Percentiles rank a stretch among this genome's conserved stretches.
phyloP scores from a whole-genome alignment of 768 basidiomycete genomes.

The Boletus rubropictus region DNA sequence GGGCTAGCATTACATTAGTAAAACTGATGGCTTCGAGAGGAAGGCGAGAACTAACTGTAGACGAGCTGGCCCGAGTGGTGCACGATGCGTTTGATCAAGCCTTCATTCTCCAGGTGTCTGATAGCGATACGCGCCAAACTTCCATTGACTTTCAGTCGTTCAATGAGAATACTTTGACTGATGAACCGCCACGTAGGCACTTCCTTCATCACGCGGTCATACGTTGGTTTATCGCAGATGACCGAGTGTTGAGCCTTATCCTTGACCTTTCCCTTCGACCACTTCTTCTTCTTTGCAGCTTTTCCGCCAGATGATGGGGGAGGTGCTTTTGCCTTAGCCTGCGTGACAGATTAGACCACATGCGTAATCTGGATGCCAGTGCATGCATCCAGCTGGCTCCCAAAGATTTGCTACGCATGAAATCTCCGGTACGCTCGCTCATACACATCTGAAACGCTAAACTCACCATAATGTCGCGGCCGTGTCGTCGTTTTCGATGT shows the following conservation, averaged over 20 bases:
- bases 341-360: slow-evolving; percentile 24
- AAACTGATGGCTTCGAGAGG: background rate
- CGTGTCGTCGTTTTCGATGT: slow-evolving; percentile 17
- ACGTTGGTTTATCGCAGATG: slow-evolving; percentile 88
- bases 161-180: slow-evolving; percentile 96
- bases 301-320: slow-evolving; percentile 68
- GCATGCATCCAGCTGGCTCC: slow-evolving; percentile 22
- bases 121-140: slow-evolving; percentile 89
- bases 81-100: slow-evolving; percentile 91
- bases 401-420: background rate
- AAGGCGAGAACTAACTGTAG: slow-evolving; percentile 68
- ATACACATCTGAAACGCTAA: background rate
- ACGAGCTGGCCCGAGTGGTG: slow-evolving; percentile 93
- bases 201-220: slow-evolving; percentile 94
- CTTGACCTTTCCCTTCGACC: slow-evolving; percentile 99
- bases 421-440: background rate
- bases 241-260: slow-evolving; percentile 99
- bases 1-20: slow-evolving; percentile 29
- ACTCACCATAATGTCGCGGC: slow-evolving; percentile 30
- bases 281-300: slow-evolving; percentile 99
- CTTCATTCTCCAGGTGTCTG: slow-evolving; percentile 88
- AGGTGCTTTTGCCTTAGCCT: slow-evolving; percentile 76
- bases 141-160: slow-evolving; percentile 96
- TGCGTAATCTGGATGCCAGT: slow-evolving; percentile 14
- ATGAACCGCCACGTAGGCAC: slow-evolving; percentile 99